Base-by-base conservation (phyloP, 768 basidiomycete species). In the Mycena leptocephala region DNA sequence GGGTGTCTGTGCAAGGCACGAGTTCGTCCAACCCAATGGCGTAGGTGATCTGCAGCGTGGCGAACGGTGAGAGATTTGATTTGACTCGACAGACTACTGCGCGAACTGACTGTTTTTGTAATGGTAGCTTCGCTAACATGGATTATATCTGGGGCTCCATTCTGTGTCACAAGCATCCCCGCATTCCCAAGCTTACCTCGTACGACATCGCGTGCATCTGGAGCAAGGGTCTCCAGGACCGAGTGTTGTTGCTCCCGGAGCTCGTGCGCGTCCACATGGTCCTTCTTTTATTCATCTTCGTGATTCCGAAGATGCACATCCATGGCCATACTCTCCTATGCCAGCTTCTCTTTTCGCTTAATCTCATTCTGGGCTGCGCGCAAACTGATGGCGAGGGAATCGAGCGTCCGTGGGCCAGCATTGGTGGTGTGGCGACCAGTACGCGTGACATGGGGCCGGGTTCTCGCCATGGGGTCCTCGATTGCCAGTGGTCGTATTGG, bases 251-350 rank as follows among this genome's bases (percentile, higher is more conserved):
- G 67, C n/a, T n/a, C n/a, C n/a, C n/a, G n/a, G n/a, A n/a, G n/a
- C n/a, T n/a, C n/a, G n/a, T n/a, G n/a, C n/a, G n/a, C n/a, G n/a
- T n/a, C n/a, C n/a, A n/a, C n/a, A n/a, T n/a, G n/a, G n/a, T n/a
- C n/a, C n/a, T n/a, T n/a, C n/a, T n/a, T n/a, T n/a, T n/a, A n/a
- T n/a, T n/a, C n/a, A n/a, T n/a, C n/a, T n/a, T n/a, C n/a, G n/a
- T n/a, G n/a, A n/a, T n/a, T n/a, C n/a, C n/a, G n/a, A n/a, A n/a
- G n/a, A n/a, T n/a, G n/a, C n/a, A 75, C 59, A 69, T 43, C 22
- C 79, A 78, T 14, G 81, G 78, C 0, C 84, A 85, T 61, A 72
- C 78, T 0, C 0, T 56, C 2, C 6, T 10, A 2, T 56, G 55
- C 18, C 55, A 56, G 13, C 3, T 32, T 8, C 28, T 32, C 1